phyloP scores from a whole-genome alignment of 208 protist species.

The Leishmania amazonensis region DNA sequence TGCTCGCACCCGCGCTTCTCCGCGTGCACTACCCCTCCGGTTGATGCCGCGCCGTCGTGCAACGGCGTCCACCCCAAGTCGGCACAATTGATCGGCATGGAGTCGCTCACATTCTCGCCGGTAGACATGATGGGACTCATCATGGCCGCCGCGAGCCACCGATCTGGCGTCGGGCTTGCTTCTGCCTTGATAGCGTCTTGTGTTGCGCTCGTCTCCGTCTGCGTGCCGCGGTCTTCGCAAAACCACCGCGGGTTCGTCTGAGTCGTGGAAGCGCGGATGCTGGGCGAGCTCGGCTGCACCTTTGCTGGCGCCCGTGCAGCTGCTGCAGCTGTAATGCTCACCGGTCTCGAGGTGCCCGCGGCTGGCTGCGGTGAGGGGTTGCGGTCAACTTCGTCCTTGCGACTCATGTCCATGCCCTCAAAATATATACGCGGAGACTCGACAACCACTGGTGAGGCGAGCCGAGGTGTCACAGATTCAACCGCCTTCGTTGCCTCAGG shows the following conservation, averaged over 20 bases:
- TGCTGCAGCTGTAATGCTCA: background rate
- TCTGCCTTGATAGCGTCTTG: background rate
- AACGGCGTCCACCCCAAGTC: slow-evolving; percentile 22
- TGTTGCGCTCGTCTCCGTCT: slow-evolving; percentile 17
- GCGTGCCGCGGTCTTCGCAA: slow-evolving; percentile 25
- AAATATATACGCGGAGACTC: too few species aligned
- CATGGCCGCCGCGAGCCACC: slow-evolving; percentile 1
- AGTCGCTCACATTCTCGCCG: slow-evolving; percentile 9
- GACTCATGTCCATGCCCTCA: background rate
- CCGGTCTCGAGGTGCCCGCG: background rate
- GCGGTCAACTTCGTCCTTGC: background rate
- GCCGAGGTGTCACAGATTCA: background rate
- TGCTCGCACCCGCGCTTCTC: slow-evolving; percentile 3
- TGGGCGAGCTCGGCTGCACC: background rate
- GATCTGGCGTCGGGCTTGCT: slow-evolving; percentile 3
- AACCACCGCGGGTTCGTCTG: slow-evolving; percentile 28
- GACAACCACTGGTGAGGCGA: background rate
- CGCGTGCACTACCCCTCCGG: background rate
- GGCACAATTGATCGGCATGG: background rate
- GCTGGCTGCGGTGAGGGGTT: background rate
- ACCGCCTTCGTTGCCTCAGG: background rate
- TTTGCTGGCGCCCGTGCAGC: background rate
- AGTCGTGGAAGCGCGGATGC: background rate
- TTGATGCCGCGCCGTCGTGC: background rate
- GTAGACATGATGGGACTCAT: slow-evolving; percentile 19